Evolutionary conservation across 2,329 filamentous ascomycete species (phyloP).

Genomic region (Huntiella abstrusa): DNA sequence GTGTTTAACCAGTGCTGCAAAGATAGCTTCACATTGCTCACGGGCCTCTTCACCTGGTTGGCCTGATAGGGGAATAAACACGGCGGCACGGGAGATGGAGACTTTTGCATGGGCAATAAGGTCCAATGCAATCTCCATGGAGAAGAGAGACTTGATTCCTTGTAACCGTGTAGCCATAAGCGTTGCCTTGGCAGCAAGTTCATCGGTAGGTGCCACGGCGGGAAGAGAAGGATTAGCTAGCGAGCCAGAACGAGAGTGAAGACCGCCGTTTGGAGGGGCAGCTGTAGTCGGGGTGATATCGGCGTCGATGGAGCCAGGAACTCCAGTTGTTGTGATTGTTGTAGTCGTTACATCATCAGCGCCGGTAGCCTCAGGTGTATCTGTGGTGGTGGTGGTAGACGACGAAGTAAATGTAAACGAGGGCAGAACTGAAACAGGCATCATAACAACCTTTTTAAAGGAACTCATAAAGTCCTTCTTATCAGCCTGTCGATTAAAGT

Average conservation of each 20-base stretch:
- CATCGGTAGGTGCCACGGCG: slow-evolving; percentile 61
- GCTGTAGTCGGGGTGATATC: background rate
- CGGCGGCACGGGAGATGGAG: slow-evolving; percentile 65
- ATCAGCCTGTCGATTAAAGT: slow-evolving; percentile 70
- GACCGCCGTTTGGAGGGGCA: background rate
- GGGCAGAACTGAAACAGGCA: slow-evolving; percentile 82
- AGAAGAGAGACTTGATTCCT: slow-evolving; percentile 87
- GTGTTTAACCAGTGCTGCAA: slow-evolving; percentile 65
- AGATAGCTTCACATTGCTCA: slow-evolving; percentile 78
- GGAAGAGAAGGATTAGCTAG: slow-evolving; percentile 21
- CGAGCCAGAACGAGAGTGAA: slow-evolving; percentile 1
- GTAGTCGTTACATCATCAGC: background rate
- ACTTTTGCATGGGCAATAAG: slow-evolving; percentile 78
- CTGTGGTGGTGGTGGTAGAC: background rate
- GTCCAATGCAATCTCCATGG: slow-evolving; percentile 82
- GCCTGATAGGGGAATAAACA: slow-evolving; percentile 64
- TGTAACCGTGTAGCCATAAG: slow-evolving; percentile 90
- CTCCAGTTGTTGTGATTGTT: background rate
- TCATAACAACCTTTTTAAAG: slow-evolving; percentile 98
- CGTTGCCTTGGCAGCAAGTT: slow-evolving; percentile 90
- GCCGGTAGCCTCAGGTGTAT: background rate
- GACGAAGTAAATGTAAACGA: slow-evolving; percentile 21
- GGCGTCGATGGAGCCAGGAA: background rate
- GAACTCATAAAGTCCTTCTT: slow-evolving; percentile 93
- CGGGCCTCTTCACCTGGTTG: slow-evolving; percentile 66